Percentiles rank a stretch among this genome's conserved stretches.
Conservation (phyloP, 2,329 filamentous ascomycete genomes). For the Aspergillus japonicus region DNA sequence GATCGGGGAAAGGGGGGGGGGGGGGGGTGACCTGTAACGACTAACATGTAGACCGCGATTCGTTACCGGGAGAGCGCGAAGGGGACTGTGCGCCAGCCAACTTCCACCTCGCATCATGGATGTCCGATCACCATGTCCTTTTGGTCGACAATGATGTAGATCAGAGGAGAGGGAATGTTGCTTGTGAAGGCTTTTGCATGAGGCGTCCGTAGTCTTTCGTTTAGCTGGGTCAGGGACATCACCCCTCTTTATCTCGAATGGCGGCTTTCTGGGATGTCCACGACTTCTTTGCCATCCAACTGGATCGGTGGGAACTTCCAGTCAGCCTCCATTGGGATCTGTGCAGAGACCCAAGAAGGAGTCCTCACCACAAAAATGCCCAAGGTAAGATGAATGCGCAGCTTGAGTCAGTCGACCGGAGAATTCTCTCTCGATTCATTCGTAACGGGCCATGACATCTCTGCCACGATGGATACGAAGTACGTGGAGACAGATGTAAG, state of each 20-base stretch:
- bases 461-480: constrained; percentile 4
- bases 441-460: neutral
- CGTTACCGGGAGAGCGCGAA: constrained; percentile 14
- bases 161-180: neutral
- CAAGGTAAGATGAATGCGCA: neutral
- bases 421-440: neutral
- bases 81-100: constrained; percentile 21
- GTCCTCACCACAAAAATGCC: neutral
- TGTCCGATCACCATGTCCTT: neutral
- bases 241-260: neutral
- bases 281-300: neutral
- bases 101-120: constrained; percentile 8
- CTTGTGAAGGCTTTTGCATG: neutral
- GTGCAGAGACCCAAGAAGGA: neutral
- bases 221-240: neutral
- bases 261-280: neutral
- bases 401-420: neutral
- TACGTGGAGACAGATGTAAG: constrained; percentile 1
- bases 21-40: constrained; percentile 14
- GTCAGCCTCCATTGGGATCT: constrained; percentile 3
- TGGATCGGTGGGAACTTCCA: constrained; percentile 1
- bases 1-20: neutral
- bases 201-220: neutral
- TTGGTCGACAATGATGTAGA: neutral
- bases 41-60: constrained; percentile 12